Conservation (phyloP, 768 basidiomycete species). For the Asterophora parasitica region DNA sequence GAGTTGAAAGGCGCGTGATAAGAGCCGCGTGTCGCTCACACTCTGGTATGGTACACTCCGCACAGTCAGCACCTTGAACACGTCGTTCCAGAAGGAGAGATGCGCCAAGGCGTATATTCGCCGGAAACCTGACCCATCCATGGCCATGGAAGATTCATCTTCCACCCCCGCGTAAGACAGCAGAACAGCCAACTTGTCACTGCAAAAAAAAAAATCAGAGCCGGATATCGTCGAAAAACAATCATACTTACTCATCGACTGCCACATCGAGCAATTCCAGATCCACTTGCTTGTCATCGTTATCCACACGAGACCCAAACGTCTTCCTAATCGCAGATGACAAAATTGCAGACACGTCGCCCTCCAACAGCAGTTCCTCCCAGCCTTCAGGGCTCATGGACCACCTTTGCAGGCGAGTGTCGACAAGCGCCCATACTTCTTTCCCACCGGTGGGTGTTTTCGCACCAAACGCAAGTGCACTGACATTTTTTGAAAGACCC, state of each 20-base stretch:
- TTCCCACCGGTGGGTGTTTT: slow-evolving; percentile 38
- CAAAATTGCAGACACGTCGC: slow-evolving; percentile 48
- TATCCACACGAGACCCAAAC: slow-evolving; percentile 31
- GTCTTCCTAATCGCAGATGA: slow-evolving; percentile 42
- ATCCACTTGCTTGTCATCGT: slow-evolving; percentile 49
- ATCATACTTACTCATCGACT: slow-evolving; percentile 45
- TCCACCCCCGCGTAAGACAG: slow-evolving; percentile 63
- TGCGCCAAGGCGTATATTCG: slow-evolving; percentile 62
- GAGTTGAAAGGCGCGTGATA: not conserved
- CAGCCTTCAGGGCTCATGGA: slow-evolving; percentile 60
- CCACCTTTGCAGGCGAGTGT: slow-evolving; percentile 69
- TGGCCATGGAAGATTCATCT: slow-evolving; percentile 32
- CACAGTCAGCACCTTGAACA: slow-evolving; percentile 44
- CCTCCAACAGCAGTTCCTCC: slow-evolving; percentile 59
- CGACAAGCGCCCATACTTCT: slow-evolving; percentile 66
- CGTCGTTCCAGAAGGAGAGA: slow-evolving; percentile 36
- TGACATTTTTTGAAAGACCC: slow-evolving; percentile 57
- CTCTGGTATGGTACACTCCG: slow-evolving; percentile 71
- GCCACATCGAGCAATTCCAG: slow-evolving; percentile 72
- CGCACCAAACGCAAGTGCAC: slow-evolving; percentile 52
- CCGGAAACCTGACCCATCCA: slow-evolving; percentile 42
- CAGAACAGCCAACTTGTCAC: slow-evolving; percentile 55
- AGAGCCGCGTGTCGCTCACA: slow-evolving; percentile 35
- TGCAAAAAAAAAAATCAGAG: slow-evolving; percentile 11
- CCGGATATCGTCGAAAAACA: not conserved